Evolutionary conservation across 139 green algal species (phyloP), one percentile per base, ranked within the genome.

Genomic region (Tetraselmis chui): DNA sequence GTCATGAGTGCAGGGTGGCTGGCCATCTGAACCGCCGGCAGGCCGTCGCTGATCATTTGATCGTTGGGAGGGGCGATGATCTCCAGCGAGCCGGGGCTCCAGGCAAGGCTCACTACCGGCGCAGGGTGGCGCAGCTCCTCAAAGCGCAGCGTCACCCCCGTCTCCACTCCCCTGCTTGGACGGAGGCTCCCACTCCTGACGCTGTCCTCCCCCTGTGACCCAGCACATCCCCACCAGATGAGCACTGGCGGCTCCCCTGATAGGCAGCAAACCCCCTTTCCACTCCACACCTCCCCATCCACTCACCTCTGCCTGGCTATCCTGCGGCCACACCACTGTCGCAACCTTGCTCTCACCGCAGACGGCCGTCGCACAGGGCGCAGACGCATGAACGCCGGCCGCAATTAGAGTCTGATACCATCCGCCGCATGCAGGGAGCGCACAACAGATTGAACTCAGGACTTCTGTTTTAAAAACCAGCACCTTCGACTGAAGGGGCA

Each of bases 1-100:
- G 91, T 93, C 84, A 94, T 86, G 28, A 94, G 83, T 5, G 91
- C 89, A 1, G 89, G 87, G 67, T 92, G 86, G 28, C 80, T 29
- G 22, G 59, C 76, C 31, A 79, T 75, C 82, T 76, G 74, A 22
- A 88, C 2, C 29, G 85, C 83, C 29, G 75, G 75, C 1, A 90
- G 86, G 0, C 86, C 86, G 78, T 92, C 86, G 2, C 86, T 75
- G 30, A 92, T 86, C 1, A 87, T 82, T 31, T 92, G 86, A 0
- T 83, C 85, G 23, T 85, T 83, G 1, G 67, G 29, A 11, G 31
- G 59, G 0, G 11, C 58, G 81, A 80, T 80, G 28, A 76, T 59
- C 58, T 84, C 45, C 32, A 86, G 76, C 1, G n/a, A 67, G 29
- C 81, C 84, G 18, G 78, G 81, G 81, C 84, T 85, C 84, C 84